Evolutionary conservation across 2,329 filamentous ascomycete species (phyloP).

Genomic region (Colletotrichum sp.): DNA sequence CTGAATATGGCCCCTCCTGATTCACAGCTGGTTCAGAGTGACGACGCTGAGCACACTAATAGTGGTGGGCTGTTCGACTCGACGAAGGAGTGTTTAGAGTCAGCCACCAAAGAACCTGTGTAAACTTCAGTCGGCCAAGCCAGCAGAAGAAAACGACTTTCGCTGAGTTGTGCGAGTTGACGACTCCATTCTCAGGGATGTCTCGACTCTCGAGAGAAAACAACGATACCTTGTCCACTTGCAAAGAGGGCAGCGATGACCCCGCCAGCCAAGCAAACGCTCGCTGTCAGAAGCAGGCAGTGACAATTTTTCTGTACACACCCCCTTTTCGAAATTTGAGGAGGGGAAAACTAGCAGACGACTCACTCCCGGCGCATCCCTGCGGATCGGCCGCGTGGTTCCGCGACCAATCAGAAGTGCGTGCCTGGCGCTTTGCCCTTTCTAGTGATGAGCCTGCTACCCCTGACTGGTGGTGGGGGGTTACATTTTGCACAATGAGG

Average conservation of each 20-base stretch:
- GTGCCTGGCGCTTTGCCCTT: conserved; percentile 43
- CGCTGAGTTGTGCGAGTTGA: not conserved
- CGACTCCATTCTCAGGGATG: not conserved
- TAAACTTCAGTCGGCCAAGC: not conserved
- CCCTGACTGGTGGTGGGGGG: not conserved
- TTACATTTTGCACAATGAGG: not conserved
- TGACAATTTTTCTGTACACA: conserved; percentile 16
- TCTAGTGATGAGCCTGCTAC: conserved; percentile 14
- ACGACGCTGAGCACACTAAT: not conserved
- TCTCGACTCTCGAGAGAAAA: not conserved
- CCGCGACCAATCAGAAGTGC: conserved; percentile 44
- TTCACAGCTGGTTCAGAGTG: not conserved
- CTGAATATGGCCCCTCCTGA: too few relatives aligned
- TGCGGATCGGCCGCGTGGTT: conserved; percentile 33
- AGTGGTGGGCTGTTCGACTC: not conserved
- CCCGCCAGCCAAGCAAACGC: not conserved
- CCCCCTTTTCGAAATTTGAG: conserved; percentile 16
- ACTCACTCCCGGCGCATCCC: conserved; percentile 23
- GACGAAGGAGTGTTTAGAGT: not conserved
- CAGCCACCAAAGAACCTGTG: not conserved
- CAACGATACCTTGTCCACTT: not conserved
- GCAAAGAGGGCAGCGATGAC: not conserved
- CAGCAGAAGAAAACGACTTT: not conserved
- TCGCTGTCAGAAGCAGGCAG: conserved; percentile 19
- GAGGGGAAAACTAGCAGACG: conserved; percentile 16